Conservation (phyloP, 2,329 filamentous ascomycete species). For the Aspergillus aculeatinus region DNA sequence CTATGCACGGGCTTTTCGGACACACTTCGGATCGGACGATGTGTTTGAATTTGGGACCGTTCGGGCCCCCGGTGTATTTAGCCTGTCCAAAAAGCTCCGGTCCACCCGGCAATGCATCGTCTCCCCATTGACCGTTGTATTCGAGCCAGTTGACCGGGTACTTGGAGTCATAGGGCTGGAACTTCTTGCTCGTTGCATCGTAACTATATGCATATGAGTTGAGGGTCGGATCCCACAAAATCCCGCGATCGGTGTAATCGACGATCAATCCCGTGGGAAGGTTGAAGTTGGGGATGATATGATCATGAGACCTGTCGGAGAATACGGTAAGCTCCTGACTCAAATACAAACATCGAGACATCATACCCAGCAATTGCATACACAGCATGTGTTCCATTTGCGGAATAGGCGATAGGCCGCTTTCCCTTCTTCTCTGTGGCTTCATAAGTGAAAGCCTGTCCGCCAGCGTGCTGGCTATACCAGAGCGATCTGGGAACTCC, state of each 20-base stretch:
- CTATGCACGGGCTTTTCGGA: constrained; percentile 50
- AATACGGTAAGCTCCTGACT: background rate
- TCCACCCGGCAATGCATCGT: constrained; percentile 56
- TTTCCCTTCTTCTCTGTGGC: constrained; percentile 54
- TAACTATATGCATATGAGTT: constrained; percentile 59
- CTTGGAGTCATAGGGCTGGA: constrained; percentile 48
- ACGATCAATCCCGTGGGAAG: constrained; percentile 54
- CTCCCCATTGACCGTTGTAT: constrained; percentile 63
- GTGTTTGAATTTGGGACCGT: constrained; percentile 61
- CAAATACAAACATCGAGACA: background rate
- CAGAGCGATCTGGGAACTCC: constrained; percentile 57
- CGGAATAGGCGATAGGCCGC: constrained; percentile 58
- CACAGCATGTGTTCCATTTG: constrained; percentile 63
- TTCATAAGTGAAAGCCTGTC: constrained; percentile 62
- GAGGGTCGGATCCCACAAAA: constrained; percentile 60
- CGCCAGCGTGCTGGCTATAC: constrained; percentile 63
- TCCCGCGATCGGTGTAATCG: constrained; percentile 56
- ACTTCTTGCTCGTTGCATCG: constrained; percentile 41
- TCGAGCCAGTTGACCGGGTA: constrained; percentile 56
- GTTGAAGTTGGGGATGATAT: constrained; percentile 61
- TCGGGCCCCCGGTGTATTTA: constrained; percentile 60
- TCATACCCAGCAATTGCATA: constrained; percentile 56
- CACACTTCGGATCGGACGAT: constrained; percentile 58
- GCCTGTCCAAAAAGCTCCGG: constrained; percentile 54
- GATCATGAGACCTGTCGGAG: constrained; percentile 55